These are phyloP conservation scores for Ustilago sp. DNA, from an alignment of 1,284 basidiomycete genomes.

Conservation along the genomic window DNA sequence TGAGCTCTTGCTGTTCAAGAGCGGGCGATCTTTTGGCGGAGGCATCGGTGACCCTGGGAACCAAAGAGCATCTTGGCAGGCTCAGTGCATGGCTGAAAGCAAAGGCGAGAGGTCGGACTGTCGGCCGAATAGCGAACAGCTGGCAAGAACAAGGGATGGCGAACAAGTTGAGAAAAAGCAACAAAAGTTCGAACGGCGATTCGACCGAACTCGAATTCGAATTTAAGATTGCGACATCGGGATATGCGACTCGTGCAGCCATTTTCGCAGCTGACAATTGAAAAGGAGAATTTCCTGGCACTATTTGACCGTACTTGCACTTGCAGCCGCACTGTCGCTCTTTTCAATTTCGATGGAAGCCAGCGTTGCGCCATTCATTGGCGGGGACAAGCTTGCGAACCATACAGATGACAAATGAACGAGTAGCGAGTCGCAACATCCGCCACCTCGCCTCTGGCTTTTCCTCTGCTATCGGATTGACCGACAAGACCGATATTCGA, in stretches of 20 bases:
- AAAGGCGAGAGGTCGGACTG: neutral
- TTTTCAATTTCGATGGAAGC: neutral
- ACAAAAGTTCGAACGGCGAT: slow-evolving; percentile 3
- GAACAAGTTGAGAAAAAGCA: neutral
- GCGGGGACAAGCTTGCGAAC: neutral
- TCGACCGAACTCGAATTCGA: slow-evolving; percentile 18
- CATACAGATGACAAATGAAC: neutral
- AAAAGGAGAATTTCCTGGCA: slow-evolving; percentile 18
- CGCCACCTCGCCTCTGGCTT: neutral
- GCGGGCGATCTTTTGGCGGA: neutral
- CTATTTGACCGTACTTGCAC: neutral
- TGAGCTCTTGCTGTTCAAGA: neutral
- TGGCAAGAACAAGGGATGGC: neutral
- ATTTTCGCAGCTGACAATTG: neutral
- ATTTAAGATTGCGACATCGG: slow-evolving; percentile 9
- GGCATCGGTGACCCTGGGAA: neutral
- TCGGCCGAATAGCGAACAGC: neutral
- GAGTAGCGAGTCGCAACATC: neutral
- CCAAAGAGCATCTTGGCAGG: neutral
- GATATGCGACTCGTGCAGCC: slow-evolving; percentile 6
- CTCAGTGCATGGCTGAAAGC: neutral
- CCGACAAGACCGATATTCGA: slow-evolving; percentile 16
- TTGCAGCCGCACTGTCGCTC: neutral
- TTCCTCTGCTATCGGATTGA: slow-evolving; percentile 6
- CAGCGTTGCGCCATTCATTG: neutral